Base-by-base conservation (phyloP, 31 red algal species). In the Asparagopsis taxiformis region DNA sequence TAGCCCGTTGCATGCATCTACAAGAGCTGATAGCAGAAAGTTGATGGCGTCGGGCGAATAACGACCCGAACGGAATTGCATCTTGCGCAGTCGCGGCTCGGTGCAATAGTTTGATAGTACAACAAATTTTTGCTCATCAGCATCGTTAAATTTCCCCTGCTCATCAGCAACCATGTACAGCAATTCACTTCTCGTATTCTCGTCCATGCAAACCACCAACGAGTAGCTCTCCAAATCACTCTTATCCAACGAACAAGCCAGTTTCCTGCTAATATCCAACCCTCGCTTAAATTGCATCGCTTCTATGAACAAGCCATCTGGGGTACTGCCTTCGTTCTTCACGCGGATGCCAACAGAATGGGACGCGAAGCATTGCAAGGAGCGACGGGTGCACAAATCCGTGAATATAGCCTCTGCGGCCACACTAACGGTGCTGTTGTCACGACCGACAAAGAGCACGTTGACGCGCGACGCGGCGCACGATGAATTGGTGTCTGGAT, bases 1-100 rank as follows among this genome's bases (percentile, higher is more conserved):
- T 34, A 88, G 58, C 7, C 84, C 84, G 57, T 72, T 69, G 21
- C 84, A 88, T 23, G 84, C 84, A 29, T 88, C 84, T 30, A 88
- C 84, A 0, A 88, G 55, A 22, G 72, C 74, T 21, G 84, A 64
- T 15, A 88, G 1, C 4, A 88, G 19, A 9, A 88, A 54, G 20
- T 77, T 76, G n/a, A 88, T 37, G 30, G 67, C 62, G 16, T 88
- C 84, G 1, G 49, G 54, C 6, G 34, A 48, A 57, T 77, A 70
- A 25, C 44, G 61, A 22, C 84, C 84, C 2, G 55, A 62, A 0
- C 67, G 65, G 19, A 72, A 83, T 39, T 83, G 79, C 64, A 72
- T 70, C 31, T 37, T 51, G 20, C 72, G 50, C 65, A 88, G 46
- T 15, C 65, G 51, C 25, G 62, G 64, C 54, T 55, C 54, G 28